Percentiles rank a stretch among this genome's conserved stretches.
Conservation (phyloP, 2,329 filamentous ascomycete species). For the Beauveria caledonica region DNA sequence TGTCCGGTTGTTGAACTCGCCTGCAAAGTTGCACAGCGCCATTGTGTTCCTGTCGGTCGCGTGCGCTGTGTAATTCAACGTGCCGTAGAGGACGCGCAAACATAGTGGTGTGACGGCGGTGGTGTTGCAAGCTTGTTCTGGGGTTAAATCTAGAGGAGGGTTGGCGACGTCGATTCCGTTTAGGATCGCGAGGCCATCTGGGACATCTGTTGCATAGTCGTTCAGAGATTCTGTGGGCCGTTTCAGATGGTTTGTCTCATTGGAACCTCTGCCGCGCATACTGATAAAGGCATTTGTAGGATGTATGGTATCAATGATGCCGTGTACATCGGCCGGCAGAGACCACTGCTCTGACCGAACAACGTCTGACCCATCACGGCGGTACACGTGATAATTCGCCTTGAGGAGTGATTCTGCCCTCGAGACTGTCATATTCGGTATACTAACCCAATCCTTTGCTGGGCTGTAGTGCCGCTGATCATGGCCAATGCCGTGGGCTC, state of each 20-base stretch:
- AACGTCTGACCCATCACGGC: background rate
- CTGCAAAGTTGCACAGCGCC: conserved; percentile 5
- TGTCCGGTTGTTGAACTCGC: conserved; percentile 7
- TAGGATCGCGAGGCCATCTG: background rate
- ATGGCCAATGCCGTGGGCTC: background rate
- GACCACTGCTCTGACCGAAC: conserved; percentile 3
- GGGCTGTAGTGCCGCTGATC: background rate
- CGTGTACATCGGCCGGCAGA: background rate
- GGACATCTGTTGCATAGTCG: background rate
- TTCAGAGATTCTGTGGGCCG: background rate
- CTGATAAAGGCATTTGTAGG: conserved; percentile 1
- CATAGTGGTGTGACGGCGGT: background rate
- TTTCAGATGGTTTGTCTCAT: background rate
- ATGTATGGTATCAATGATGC: conserved; percentile 1
- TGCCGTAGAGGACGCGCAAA: background rate
- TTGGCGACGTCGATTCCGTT: conserved; percentile 4
- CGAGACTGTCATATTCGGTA: background rate
- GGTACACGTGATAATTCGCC: background rate
- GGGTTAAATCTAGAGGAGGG: background rate
- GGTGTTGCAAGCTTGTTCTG: background rate
- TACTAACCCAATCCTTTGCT: background rate
- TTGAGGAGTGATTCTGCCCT: background rate
- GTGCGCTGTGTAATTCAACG: background rate
- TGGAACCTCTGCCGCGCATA: background rate
- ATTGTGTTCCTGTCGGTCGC: background rate